Evolutionary conservation across 352 stramenopile species (phyloP), one percentile per base, ranked within the genome.

Genomic region (Phytophthora pini): DNA sequence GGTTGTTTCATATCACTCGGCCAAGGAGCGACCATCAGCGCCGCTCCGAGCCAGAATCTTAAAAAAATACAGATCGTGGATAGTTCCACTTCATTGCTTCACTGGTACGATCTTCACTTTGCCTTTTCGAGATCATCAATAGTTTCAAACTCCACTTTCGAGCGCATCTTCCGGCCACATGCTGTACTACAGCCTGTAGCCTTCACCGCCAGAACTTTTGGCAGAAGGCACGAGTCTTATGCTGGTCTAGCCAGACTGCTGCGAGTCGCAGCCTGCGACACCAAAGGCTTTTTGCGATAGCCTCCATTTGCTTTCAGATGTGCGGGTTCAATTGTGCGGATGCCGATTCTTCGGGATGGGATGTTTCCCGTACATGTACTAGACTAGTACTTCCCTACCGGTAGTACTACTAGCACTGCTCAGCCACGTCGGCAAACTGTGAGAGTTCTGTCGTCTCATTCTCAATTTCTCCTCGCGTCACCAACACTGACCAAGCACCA

Each of bases 61-160:
- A 61, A 68, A 70, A 68, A 70, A 64, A 72, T 72, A 68, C 56
- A 72, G 49, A 51, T 57, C 40, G 56, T 56, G 63, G 53, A 64
- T 65, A 69, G 61, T 65, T 34, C 27, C 29, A 39, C 17, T 56
- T 32, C 41, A 46, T 43, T 27, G 34, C 43, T 61, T 61, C 50
- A 46, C n/a, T 32, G 17, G 17, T 20, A 20, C 17, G 17, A 20
- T 20, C 17, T 20, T 54, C 44, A 20, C 32, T 17, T 51, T 20
- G 5, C 36, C 13, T 9, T 26, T 26, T 26, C 24, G 24, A 26
- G 24, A 4, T 1, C 4, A 26, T 26, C 24, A 20, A 20, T 20
- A 20, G 17, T 20, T 20, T 20, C 24, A 26, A 26, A 26, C 4
- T 26, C 24, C 24, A 26, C 24, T 26, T 26, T 26, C 24, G 24